phyloP scores from a whole-genome alignment of 2,329 filamentous ascomycete genomes.

The Lachnellula suecica region DNA sequence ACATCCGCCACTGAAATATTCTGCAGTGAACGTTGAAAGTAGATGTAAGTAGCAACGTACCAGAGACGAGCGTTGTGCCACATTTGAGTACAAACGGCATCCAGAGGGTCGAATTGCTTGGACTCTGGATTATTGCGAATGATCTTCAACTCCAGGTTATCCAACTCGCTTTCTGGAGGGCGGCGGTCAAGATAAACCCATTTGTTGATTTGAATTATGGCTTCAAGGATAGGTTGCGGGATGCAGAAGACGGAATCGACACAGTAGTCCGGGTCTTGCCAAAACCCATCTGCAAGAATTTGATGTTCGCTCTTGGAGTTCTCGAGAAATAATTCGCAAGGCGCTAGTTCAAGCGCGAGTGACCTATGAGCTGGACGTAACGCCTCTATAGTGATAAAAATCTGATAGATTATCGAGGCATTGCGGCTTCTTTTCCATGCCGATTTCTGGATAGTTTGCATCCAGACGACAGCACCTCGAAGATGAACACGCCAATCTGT shows the following conservation, averaged over 20 bases:
- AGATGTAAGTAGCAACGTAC: not conserved
- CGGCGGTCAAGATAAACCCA: not conserved
- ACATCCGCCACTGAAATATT: not conserved
- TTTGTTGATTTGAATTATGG: not conserved
- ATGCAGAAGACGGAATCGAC: not conserved
- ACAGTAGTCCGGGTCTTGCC: not conserved
- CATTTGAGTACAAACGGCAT: not conserved
- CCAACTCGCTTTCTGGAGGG: not conserved
- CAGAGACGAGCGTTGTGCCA: not conserved
- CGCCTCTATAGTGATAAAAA: not conserved
- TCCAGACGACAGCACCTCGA: not conserved
- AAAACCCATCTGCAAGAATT: too few species aligned
- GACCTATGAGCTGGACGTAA: not conserved
- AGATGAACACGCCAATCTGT: not conserved
- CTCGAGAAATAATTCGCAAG: not conserved
- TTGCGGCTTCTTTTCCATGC: not conserved
- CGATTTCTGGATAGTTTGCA: not conserved
- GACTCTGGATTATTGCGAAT: not conserved
- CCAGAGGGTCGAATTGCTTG: not conserved
- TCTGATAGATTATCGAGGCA: not conserved
- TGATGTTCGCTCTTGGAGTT: not conserved
- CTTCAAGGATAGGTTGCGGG: not conserved
- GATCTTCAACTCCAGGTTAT: not conserved
- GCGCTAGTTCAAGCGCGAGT: not conserved
- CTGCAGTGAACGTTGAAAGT: constrained; percentile 1